These are phyloP conservation scores for Pestalotiopsis sp. DNA, from an alignment of 2,329 filamentous ascomycete genomes.

Conservation along the genomic window DNA sequence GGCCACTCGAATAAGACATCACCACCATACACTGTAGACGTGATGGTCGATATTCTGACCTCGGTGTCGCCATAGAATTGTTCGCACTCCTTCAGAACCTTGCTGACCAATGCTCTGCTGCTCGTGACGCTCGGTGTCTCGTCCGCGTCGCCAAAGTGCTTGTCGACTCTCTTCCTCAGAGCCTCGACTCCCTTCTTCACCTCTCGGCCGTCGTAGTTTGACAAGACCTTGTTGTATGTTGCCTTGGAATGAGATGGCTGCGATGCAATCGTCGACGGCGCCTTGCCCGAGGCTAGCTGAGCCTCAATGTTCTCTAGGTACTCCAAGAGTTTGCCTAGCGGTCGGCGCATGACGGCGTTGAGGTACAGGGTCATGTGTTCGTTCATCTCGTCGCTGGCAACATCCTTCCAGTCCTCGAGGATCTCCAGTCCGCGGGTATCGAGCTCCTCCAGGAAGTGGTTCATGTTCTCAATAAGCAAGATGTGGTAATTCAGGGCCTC, in stretches of 20 bases:
- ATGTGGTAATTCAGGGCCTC: slow-evolving; percentile 97
- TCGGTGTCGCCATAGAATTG: slow-evolving; percentile 63
- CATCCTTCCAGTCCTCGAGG: slow-evolving; percentile 78
- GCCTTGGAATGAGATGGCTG: slow-evolving; percentile 82
- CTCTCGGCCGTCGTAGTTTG: slow-evolving; percentile 79
- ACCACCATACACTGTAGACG: slow-evolving; percentile 63
- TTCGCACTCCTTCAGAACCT: slow-evolving; percentile 62
- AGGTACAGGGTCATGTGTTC: slow-evolving; percentile 90
- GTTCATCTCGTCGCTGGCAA: slow-evolving; percentile 74
- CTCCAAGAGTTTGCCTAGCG: slow-evolving; percentile 86
- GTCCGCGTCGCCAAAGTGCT: slow-evolving; percentile 92
- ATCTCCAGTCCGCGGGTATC: slow-evolving; percentile 73
- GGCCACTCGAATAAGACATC: slow-evolving; percentile 68
- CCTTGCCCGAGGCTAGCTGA: slow-evolving; percentile 60
- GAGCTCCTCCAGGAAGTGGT: slow-evolving; percentile 92
- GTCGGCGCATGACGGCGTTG: slow-evolving; percentile 82
- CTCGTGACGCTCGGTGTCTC: slow-evolving; percentile 63
- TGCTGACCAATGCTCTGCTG: slow-evolving; percentile 48
- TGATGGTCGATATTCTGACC: slow-evolving; percentile 58
- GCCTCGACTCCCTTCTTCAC: slow-evolving; percentile 87
- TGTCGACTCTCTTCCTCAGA: slow-evolving; percentile 88
- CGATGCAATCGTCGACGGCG: slow-evolving; percentile 65
- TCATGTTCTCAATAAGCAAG: slow-evolving; percentile 97
- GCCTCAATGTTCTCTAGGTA: slow-evolving; percentile 88
- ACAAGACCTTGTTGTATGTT: slow-evolving; percentile 83